phyloP scores from a whole-genome alignment of 2,329 filamentous ascomycete species.

The Malbranchea zuffiana region DNA sequence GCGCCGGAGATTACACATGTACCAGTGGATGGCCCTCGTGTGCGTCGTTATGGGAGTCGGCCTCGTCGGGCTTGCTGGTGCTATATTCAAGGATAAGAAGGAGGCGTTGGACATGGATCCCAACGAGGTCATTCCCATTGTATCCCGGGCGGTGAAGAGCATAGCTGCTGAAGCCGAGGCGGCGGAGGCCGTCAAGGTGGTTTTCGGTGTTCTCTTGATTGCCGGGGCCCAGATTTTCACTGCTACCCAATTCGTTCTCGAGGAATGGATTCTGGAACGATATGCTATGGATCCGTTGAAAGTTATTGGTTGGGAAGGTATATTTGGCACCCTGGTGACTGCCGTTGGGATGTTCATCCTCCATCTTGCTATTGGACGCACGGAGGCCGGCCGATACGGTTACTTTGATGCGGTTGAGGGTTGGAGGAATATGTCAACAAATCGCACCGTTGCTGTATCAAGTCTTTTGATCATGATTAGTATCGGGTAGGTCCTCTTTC shows the following conservation, averaged over 20 bases:
- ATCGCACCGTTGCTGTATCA: conserved; percentile 59
- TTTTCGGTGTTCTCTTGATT: conserved; percentile 80
- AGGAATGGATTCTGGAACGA: conserved; percentile 81
- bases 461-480: conserved; percentile 93
- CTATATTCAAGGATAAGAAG: conserved; percentile 57
- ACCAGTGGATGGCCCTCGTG: conserved; percentile 83
- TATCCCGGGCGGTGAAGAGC: conserved; percentile 35
- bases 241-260: conserved; percentile 87
- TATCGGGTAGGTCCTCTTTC: conserved; percentile 60
- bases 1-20: conserved; percentile 64
- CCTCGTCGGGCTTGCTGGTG: conserved; percentile 79
- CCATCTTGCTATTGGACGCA: conserved; percentile 65
- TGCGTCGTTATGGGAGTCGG: conserved; percentile 82
- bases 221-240: conserved; percentile 94
- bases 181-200: conserved; percentile 53
- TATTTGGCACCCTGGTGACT: conserved; percentile 80
- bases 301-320: conserved; percentile 90
- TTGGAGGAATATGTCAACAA: conserved; percentile 64
- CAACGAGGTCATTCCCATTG: conserved; percentile 19
- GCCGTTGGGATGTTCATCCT: conserved; percentile 66
- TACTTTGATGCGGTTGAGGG: conserved; percentile 88
- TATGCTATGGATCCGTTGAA: conserved; percentile 74
- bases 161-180: conserved; percentile 34
- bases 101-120: conserved; percentile 23
- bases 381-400: conserved; percentile 60